Conservation (phyloP, 1,284 basidiomycete species). For the Tilletiopsis washingtonensis region DNA sequence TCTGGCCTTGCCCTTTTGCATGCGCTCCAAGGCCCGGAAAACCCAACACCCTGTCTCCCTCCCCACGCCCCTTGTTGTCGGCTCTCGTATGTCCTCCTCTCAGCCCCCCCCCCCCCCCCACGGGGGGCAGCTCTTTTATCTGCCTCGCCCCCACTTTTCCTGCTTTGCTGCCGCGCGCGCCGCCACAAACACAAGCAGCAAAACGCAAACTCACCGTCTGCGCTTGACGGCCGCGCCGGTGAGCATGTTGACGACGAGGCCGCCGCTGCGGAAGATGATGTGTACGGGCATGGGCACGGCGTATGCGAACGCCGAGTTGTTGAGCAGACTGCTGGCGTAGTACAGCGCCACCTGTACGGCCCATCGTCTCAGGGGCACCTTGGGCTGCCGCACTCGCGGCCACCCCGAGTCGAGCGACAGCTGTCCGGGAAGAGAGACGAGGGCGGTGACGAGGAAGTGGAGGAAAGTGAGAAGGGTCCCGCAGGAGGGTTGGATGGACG, state of each 20-base stretch:
- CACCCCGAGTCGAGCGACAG: conserved; percentile 6
- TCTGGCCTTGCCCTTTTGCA: no score
- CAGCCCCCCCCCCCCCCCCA: no score
- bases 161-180: no score
- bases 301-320: conserved; percentile 80
- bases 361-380: conserved; percentile 62
- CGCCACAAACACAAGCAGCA: no score
- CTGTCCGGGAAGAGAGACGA: conserved; percentile 26
- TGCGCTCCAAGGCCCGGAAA: no score
- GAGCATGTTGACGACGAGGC: conserved; percentile 70
- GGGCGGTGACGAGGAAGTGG: conserved; percentile 36
- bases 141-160: no score
- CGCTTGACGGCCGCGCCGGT: conserved; percentile 60
- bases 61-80: no score
- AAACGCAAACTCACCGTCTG: conserved; percentile 52
- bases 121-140: conserved; percentile 2
- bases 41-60: no score
- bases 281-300: conserved; percentile 83
- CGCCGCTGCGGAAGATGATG: conserved; percentile 87
- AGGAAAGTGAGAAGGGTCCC: conserved; percentile 43
- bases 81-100: no score
- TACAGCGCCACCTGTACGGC: conserved; percentile 74
- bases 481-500: conserved; percentile 23
- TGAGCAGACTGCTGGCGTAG: conserved; percentile 70
- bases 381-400: no score